Base-by-base conservation (phyloP, 805 yeast species). In the Candida hungchunana region DNA sequence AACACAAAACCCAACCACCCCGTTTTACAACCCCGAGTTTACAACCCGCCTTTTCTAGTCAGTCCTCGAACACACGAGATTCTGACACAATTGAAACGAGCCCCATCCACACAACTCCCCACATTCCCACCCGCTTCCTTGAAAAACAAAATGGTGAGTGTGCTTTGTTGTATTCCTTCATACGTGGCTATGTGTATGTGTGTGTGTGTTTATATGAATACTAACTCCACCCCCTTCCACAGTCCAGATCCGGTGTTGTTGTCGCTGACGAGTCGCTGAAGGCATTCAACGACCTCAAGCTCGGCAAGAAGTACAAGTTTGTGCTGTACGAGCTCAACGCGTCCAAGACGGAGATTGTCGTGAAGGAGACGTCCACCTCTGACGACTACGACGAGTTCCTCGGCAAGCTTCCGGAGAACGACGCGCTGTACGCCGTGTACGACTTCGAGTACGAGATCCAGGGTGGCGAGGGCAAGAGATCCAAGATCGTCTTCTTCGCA, bases 241-340 rank as follows among this genome's bases (percentile, higher is more conserved):
- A 51, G 40, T 41, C 39, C 22, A 42, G 49, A 41, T 45, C 49
- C 27, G 49, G 93, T 69, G 90, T 83, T 59, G 79, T 85, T 48
- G 85, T 83, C 55, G 79, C 83, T 54, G 93, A 90, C 64, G 96
- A 88, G 62, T 87, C 97, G 49, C 75, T 90, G 62, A 71, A 77
- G 51, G 95, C 97, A 40, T 93, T 89, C 82, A 87, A 90, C 63
- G 96, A 89, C 60, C 78, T 93, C 67, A 93, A 93, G 73, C 76
- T 90, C 60, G 96, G 96, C 53, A 86, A 85, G 70, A 84, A 84
- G 69, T 70, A 66, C 71, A 90, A 84, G 72, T 93, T 73, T 62
- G 71, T 93, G 55, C 75, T 93, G 54, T 93, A 72, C 66, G 74
- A 77, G 46, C 73, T 93, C 64, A 88, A 83, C 66, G 88, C 81